A percentile compares a stretch with the other conserved stretches of the same genome.
Evolutionary conservation across 2,329 filamentous ascomycete genomes (phyloP).

Genomic region (Clonostachys sp.): DNA sequence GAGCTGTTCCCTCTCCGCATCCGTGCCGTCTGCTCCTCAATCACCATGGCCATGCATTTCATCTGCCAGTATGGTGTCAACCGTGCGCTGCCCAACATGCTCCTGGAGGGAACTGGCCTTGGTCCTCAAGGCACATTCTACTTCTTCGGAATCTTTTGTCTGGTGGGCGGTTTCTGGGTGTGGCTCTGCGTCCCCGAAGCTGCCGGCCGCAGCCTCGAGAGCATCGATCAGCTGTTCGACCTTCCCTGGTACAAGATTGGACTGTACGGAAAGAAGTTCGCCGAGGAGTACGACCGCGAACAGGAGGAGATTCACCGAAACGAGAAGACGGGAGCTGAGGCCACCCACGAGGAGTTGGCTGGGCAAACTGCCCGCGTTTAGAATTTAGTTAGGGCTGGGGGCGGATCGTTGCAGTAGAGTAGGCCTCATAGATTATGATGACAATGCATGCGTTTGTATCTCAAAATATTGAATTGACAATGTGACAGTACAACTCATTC

Average conservation of each 20-base stretch:
- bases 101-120: conserved; percentile 6
- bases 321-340: conserved; percentile 3
- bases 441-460: no score
- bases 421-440: no score
- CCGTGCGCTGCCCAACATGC: conserved; percentile 10
- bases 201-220: conserved; percentile 49
- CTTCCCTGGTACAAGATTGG: conserved; percentile 67
- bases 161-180: conserved; percentile 53
- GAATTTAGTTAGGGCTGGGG: no score
- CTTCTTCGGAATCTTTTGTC: conserved; percentile 8
- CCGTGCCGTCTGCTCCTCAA: conserved; percentile 10
- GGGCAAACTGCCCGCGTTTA: no score
- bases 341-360: not conserved
- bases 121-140: conserved; percentile 9
- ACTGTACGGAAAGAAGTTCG: conserved; percentile 27
- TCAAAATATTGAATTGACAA: no score
- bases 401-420: no score
- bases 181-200: conserved; percentile 65
- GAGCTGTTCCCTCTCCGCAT: conserved; percentile 14
- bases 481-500: no score
- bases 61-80: conserved; percentile 10
- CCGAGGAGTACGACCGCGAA: conserved; percentile 4
- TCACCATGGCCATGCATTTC: conserved; percentile 10
- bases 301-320: conserved; percentile 3
- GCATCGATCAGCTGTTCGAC: conserved; percentile 60